Evolutionary conservation across 768 basidiomycete species (phyloP), one percentile per base, ranked within the genome.

Genomic region (Tephrocybe sp.): DNA sequence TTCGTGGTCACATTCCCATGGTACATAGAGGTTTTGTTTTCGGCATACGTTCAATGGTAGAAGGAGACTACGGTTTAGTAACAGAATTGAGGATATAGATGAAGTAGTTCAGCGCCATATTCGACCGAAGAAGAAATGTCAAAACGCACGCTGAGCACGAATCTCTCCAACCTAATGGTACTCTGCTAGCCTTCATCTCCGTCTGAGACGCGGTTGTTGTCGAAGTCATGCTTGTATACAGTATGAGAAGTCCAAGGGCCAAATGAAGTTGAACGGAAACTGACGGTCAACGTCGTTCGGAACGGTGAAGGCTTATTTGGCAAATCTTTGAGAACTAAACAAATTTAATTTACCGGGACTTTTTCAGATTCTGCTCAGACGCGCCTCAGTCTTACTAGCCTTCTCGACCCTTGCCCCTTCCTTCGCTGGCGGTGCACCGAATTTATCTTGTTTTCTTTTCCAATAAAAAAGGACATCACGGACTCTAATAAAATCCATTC

Each of bases 1-100:
- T 72, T 96, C 88, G 57, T 93, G 84, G 65, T 92, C 89, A 66
- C 93, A 96, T 57, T 94, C 86, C 93, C 93, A 97, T n/a, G 90
- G 86, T 60, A 89, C 67, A 66, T 92, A 97, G 44, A 70, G 71
- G 42, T 81, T 82, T 62, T 89, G 75, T 67, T 80, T 84, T 59
- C 93, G 83, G 69, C 93, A 97, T 54, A 84, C 71, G 64, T 97
- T 96, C 51, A 97, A 73, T 18, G 93, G 93, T 43, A 97, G 80
- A 55, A 96, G 73, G 22, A 95, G 76, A 47, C 93, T 97, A 59
- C 26, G n/a, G n/a, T n/a, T n/a, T 37, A n/a, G 15, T 16, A 31
- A 12, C 12, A 21, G 9, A 30, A 5, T 37, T 5, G n/a, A 13
- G 26, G 16, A 5, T 8, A 22, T 21, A 9, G 24, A 26, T 9